These are phyloP conservation scores for Thelephora terrestris DNA, from an alignment of 1,284 basidiomycete species.

Conservation along the genomic window DNA sequence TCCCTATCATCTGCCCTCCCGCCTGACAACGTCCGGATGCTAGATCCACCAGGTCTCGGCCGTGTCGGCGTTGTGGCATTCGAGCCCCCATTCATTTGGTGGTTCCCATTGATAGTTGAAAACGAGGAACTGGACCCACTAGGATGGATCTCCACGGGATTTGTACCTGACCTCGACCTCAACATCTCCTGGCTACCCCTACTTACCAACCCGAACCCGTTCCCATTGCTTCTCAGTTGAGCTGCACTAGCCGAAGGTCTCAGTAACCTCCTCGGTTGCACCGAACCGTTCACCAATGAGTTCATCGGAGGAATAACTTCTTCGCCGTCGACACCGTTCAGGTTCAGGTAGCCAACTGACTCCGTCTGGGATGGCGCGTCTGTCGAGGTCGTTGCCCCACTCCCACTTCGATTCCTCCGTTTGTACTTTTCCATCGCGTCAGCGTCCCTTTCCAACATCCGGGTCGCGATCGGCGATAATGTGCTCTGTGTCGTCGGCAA, in stretches of 20 bases:
- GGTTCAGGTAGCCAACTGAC: too few relatives aligned
- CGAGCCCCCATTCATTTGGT: too few relatives aligned
- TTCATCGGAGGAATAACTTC: constrained; percentile 36
- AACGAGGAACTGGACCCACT: constrained; percentile 27
- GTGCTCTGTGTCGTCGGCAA: constrained; percentile 24
- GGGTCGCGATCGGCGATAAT: constrained; percentile 62
- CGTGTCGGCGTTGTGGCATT: too few relatives aligned
- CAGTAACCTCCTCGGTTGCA: constrained; percentile 46
- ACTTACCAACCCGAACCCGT: background rate
- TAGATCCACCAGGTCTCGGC: constrained; percentile 10
- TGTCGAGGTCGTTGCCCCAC: constrained; percentile 57
- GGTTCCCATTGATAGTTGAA: background rate
- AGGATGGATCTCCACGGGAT: constrained; percentile 35
- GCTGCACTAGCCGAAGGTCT: constrained; percentile 70
- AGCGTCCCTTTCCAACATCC: constrained; percentile 71
- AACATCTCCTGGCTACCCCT: constrained; percentile 28
- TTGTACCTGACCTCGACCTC: constrained; percentile 60
- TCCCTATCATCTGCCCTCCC: constrained; percentile 16
- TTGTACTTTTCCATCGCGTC: constrained; percentile 79
- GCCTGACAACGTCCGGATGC: constrained; percentile 20
- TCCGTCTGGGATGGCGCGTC: constrained; percentile 45
- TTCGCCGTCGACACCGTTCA: constrained; percentile 38
- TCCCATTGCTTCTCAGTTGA: constrained; percentile 45
- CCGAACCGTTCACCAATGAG: constrained; percentile 38
- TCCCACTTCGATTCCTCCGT: constrained; percentile 67